phyloP scores from a whole-genome alignment of 176 grass and related monocot genomes.

The Neostapfia colusana region DNA sequence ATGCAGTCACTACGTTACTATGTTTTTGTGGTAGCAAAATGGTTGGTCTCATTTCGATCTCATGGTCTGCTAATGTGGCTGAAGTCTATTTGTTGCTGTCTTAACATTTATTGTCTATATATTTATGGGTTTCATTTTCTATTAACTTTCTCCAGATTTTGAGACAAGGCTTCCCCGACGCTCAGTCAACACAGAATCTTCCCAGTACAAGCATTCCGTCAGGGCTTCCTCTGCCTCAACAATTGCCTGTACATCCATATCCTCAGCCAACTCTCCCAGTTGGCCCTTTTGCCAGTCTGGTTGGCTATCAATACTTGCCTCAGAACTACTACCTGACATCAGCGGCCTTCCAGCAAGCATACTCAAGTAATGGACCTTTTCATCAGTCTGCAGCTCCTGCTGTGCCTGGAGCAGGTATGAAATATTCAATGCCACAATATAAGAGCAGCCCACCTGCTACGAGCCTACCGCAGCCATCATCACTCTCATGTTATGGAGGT shows the following conservation, averaged over 20 bases:
- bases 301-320: slow-evolving; percentile 84
- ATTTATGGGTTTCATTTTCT: slow-evolving; percentile 32
- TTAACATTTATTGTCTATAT: slow-evolving; percentile 19
- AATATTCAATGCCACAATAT: slow-evolving; percentile 83
- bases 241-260: slow-evolving; percentile 78
- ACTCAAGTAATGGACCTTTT: slow-evolving; percentile 76
- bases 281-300: slow-evolving; percentile 72
- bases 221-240: slow-evolving; percentile 69
- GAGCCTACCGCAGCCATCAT: slow-evolving; percentile 68
- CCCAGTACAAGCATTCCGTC: slow-evolving; percentile 59
- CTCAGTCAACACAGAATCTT: slow-evolving; percentile 59
- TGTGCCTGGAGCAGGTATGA: slow-evolving; percentile 67
- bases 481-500: slow-evolving; percentile 63
- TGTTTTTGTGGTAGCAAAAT: slow-evolving; percentile 11
- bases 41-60: slow-evolving; percentile 5
- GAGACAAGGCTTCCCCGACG: slow-evolving; percentile 63
- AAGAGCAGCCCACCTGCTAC: slow-evolving; percentile 67
- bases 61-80: slow-evolving; percentile 2
- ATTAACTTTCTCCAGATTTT: slow-evolving; percentile 53
- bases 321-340: slow-evolving; percentile 87
- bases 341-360: slow-evolving; percentile 79
- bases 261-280: slow-evolving; percentile 82
- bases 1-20: neutral
- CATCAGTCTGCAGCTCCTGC: slow-evolving; percentile 63
- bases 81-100: slow-evolving; percentile 4